Evolutionary conservation across 129 eudicot genomes (phyloP), one percentile per base, ranked within the genome.

Genomic region (Centella asiatica): DNA sequence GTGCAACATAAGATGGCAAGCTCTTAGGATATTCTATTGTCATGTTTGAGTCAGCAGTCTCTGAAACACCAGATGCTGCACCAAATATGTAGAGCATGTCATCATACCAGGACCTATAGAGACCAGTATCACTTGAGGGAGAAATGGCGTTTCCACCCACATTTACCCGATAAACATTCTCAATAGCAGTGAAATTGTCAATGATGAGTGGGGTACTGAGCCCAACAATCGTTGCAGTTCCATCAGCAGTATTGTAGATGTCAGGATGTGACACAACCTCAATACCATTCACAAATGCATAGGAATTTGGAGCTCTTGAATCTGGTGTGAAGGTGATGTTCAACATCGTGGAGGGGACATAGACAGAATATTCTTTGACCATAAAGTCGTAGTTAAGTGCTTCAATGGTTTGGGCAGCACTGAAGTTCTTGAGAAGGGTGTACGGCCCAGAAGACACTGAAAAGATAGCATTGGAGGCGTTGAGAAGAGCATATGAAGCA

Each of bases 91-190:
- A 86, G 4, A 64, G 47, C 5, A 76, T 59, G 44, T 90, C 97
- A 74, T 71, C 85, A 4, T 29, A 56, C 97, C 97, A 90, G 2
- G 82, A 42, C 73, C 97, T 81, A 62, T 71, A 90, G 2, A 90
- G 72, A 39, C 97, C 97, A 0, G 95, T 90, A 71, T 90, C 97
- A n/a, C 27, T 33, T 9, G 94, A 62, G 3, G 97, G 85, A 0
- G 95, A 80, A 69, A 90, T 90, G 34, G 80, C 81, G 56, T 81
- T 80, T 15, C 97, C 97, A 11, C 97, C 97, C 20, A 90, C 94
- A 65, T 90, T 90, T 63, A 90, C 52, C 49, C 97, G 68, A 64
- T 78, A 86, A 12, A 90, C 75, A 37, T 80, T 77, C 72, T 90
- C 95, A 2, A 90, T 80, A 6, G 83, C 89, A 9, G 95, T 90